A percentile compares a stretch with the other conserved stretches of the same genome.
Conservation (phyloP, 225 moss, liverwort and hornwort genomes). For the Polytrichum commune region DNA sequence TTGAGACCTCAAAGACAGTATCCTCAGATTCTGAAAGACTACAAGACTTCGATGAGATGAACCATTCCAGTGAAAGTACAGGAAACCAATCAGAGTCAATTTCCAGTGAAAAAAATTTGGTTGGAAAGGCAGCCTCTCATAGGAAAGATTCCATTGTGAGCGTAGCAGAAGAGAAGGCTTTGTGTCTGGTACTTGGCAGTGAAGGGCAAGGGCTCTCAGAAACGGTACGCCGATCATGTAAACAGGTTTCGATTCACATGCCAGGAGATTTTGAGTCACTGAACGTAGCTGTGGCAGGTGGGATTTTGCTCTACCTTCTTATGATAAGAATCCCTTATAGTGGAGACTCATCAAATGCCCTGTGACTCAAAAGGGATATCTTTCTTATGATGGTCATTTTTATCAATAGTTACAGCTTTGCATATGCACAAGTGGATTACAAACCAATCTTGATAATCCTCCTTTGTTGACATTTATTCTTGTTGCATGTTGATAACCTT, state of each 20-base stretch:
- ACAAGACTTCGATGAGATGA: not conserved
- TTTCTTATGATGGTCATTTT: no score
- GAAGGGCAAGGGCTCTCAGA: constrained; percentile 90
- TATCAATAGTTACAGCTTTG: no score
- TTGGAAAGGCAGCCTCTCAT: constrained; percentile 2
- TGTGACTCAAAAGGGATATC: not conserved
- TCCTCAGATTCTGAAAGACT: not conserved
- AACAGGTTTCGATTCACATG: constrained; percentile 78
- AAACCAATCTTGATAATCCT: no score
- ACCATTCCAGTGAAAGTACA: not conserved
- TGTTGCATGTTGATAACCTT: no score
- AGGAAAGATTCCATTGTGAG: constrained; percentile 14
- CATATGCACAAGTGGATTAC: no score
- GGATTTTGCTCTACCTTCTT: constrained; percentile 84
- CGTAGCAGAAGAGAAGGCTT: constrained; percentile 36
- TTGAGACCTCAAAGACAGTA: constrained; percentile 2
- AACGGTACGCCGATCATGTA: constrained; percentile 53
- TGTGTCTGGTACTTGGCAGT: constrained; percentile 92
- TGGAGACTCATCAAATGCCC: not conserved
- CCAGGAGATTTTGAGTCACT: constrained; percentile 86
- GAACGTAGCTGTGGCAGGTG: constrained; percentile 97
- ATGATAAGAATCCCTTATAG: constrained; percentile 9
- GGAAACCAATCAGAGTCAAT: not conserved
- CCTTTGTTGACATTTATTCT: no score
- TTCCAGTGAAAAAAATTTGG: not conserved